A percentile compares a stretch with the other conserved stretches of the same genome.
These are phyloP conservation scores for Laguncularia racemosa DNA, from an alignment of 345 rosid species.

Conservation along the genomic window DNA sequence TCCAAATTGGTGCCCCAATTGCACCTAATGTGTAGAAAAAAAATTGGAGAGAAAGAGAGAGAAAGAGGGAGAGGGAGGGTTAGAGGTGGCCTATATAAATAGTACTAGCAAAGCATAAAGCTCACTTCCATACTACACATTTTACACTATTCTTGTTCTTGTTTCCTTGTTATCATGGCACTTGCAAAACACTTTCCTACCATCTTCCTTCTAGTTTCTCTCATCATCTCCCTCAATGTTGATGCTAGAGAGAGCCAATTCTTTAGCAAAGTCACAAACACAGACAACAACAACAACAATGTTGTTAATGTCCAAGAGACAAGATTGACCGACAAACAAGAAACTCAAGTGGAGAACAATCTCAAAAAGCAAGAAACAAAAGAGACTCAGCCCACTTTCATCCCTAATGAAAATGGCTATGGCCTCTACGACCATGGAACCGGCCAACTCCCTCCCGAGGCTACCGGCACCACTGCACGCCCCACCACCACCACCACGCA, in stretches of 20 bases:
- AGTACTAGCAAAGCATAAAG: conserved; percentile 10
- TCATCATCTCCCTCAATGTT: conserved; percentile 5
- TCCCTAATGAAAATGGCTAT: conserved; percentile 36
- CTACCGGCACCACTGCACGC: conserved; percentile 6
- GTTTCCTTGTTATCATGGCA: conserved; percentile 14
- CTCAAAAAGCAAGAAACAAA: conserved; percentile 12
- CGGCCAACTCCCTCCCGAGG: conserved; percentile 16
- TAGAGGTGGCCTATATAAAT: conserved; percentile 13
- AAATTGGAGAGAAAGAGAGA: neutral
- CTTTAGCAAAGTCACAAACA: conserved; percentile 31
- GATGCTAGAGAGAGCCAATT: conserved; percentile 28
- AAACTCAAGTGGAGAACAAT: neutral
- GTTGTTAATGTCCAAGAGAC: conserved; percentile 3
- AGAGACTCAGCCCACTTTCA: conserved; percentile 17
- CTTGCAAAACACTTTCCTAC: neutral
- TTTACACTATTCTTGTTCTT: conserved; percentile 2
- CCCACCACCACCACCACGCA: conserved; percentile 10
- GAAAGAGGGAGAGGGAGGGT: neutral
- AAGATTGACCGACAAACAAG: conserved; percentile 1
- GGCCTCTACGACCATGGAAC: conserved; percentile 43
- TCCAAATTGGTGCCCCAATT: conserved; percentile 11
- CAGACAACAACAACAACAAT: conserved; percentile 6
- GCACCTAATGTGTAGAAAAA: conserved; percentile 22
- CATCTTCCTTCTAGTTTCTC: conserved; percentile 10
- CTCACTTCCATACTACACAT: conserved; percentile 2